Percentiles rank a stretch among this genome's conserved stretches.
phyloP scores from a whole-genome alignment of 495 filamentous ascomycete species.

The Parathielavia appendiculata region DNA sequence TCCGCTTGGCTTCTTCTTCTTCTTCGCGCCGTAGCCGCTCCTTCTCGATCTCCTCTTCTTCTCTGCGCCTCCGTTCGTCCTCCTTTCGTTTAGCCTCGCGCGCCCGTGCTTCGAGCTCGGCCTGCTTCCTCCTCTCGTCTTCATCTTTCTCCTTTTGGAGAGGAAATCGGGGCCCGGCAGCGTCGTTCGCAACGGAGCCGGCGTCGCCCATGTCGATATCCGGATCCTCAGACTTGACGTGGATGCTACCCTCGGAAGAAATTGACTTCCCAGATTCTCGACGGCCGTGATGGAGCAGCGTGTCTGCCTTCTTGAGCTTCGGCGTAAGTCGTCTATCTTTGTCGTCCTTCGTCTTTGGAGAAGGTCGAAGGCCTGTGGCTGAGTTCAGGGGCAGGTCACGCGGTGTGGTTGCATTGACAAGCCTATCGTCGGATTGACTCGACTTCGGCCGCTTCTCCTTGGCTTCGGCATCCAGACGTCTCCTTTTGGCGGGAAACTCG shows the following conservation, averaged over 20 bases:
- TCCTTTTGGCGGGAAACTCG: constrained; percentile 49
- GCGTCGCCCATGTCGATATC: constrained; percentile 48
- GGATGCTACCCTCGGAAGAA: constrained; percentile 42
- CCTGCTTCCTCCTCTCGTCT: constrained; percentile 43
- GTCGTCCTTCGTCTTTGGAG: constrained; percentile 34
- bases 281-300: constrained; percentile 30
- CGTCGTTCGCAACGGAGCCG: constrained; percentile 20
- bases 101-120: constrained; percentile 25
- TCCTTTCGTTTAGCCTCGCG: constrained; percentile 32
- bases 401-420: constrained; percentile 33
- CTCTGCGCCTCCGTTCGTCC: constrained; percentile 22
- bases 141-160: constrained; percentile 44
- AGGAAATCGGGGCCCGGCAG: constrained; percentile 38
- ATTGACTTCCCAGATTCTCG: constrained; percentile 37
- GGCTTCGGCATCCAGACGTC: constrained; percentile 43
- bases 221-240: constrained; percentile 44
- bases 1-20: constrained; percentile 21
- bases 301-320: constrained; percentile 34
- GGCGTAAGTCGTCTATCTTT: constrained; percentile 35
- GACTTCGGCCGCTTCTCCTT: constrained; percentile 41
- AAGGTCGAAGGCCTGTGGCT: constrained; percentile 15
- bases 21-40: constrained; percentile 22
- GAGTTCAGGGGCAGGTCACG: constrained; percentile 31
- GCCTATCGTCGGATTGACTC: constrained; percentile 39
- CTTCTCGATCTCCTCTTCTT: constrained; percentile 39